These are phyloP conservation scores for Suillus fuscotomentosus DNA, from an alignment of 768 basidiomycete genomes.

Conservation along the genomic window DNA sequence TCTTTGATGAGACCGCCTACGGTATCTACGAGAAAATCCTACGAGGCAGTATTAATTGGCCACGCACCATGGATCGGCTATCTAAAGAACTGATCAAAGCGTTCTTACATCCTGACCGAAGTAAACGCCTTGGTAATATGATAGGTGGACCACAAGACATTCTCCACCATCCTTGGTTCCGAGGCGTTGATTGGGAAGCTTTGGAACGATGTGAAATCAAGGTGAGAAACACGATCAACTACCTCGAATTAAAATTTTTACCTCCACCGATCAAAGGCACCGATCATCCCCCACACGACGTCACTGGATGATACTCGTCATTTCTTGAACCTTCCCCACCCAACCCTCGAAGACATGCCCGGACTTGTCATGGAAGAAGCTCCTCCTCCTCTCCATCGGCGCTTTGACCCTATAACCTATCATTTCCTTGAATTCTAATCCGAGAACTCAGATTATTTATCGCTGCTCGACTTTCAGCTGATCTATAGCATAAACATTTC, in stretches of 20 bases:
- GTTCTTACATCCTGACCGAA: conserved; percentile 90
- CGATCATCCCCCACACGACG: conserved; percentile 80
- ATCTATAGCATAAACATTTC: conserved; percentile 26
- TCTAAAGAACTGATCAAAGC: conserved; percentile 87
- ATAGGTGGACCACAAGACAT: conserved; percentile 91
- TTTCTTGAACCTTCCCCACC: conserved; percentile 79
- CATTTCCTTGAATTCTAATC: conserved; percentile 78
- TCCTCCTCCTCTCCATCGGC: conserved; percentile 55
- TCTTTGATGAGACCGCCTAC: conserved; percentile 97
- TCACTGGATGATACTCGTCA: conserved; percentile 84
- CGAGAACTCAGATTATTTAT: conserved; percentile 7
- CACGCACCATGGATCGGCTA: conserved; percentile 83
- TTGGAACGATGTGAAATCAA: conserved; percentile 84
- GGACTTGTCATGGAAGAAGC: conserved; percentile 68
- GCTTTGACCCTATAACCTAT: conserved; percentile 65
- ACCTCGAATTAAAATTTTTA: conserved; percentile 4
- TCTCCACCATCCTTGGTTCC: conserved; percentile 91
- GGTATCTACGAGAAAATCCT: conserved; percentile 99
- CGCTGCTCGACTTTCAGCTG: conserved; percentile 9
- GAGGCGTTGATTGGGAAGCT: conserved; percentile 91
- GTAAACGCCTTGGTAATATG: conserved; percentile 89
- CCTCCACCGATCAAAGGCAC: conserved; percentile 52
- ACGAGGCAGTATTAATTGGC: conserved; percentile 85
- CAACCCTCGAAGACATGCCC: conserved; percentile 74
- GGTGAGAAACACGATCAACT: conserved; percentile 41